These are phyloP conservation scores for Orobanche coerulescens DNA, from an alignment of 257 asterid species.

Conservation along the genomic window DNA sequence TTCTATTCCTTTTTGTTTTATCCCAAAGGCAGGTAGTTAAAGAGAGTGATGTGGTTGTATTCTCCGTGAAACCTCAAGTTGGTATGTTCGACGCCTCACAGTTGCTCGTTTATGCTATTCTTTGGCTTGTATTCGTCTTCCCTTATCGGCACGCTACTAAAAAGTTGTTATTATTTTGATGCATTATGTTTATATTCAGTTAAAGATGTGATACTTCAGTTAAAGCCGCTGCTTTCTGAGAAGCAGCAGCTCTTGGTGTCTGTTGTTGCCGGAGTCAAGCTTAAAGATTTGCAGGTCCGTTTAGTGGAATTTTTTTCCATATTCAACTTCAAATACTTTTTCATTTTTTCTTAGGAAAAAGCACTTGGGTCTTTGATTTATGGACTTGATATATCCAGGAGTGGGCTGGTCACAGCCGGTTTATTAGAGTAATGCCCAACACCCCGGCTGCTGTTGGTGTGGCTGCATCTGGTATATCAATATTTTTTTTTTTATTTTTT, in stretches of 20 bases:
- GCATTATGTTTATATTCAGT: not conserved
- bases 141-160: not conserved
- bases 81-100: conserved; percentile 37
- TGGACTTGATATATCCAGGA: conserved; percentile 38
- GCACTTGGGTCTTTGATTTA: not conserved
- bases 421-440: conserved; percentile 89
- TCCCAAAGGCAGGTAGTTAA: conserved; percentile 66
- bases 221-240: conserved; percentile 60
- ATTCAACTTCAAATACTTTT: too few relatives aligned
- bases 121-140: not conserved
- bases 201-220: conserved; percentile 56
- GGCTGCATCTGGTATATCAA: conserved; percentile 73
- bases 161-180: not conserved
- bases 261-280: conserved; percentile 87
- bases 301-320: conserved; percentile 3
- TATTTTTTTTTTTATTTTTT: not conserved
- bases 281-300: conserved; percentile 84
- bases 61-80: conserved; percentile 94
- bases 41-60: conserved; percentile 72
- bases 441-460: conserved; percentile 89
- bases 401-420: conserved; percentile 79
- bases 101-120: not conserved
- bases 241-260: conserved; percentile 76
- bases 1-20: conserved; percentile 6
- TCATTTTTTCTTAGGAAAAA: too few relatives aligned